Evolutionary conservation across 2,329 filamentous ascomycete species (phyloP).

Genomic region (Ceratocystis ficicola): DNA sequence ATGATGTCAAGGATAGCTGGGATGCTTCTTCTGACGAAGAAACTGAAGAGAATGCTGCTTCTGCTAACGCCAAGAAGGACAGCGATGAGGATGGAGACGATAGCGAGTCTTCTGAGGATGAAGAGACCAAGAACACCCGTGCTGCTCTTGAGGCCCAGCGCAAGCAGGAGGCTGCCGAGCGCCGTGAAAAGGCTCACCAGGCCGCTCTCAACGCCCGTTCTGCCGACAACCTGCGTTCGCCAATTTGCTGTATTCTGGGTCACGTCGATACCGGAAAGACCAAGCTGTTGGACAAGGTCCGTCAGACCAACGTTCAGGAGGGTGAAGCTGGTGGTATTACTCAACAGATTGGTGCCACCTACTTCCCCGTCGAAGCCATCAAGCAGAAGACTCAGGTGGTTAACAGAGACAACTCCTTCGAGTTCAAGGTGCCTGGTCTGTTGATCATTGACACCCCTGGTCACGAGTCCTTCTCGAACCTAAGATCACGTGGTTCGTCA

Average conservation of each 20-base stretch:
- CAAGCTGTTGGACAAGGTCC: constrained; percentile 96
- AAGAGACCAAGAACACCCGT: constrained; percentile 63
- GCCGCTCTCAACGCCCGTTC: constrained; percentile 83
- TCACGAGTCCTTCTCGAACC: constrained; percentile 99
- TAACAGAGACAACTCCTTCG: constrained; percentile 78
- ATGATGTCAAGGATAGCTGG: constrained; percentile 87
- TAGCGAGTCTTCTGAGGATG: constrained; percentile 54
- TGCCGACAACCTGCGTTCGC: constrained; percentile 86
- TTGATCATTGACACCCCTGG: constrained; percentile 96
- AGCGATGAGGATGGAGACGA: constrained; percentile 37
- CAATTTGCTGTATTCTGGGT: constrained; percentile 98
- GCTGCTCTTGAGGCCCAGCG: constrained; percentile 60
- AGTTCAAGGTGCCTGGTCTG: constrained; percentile 95
- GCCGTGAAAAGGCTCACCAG: constrained; percentile 80
- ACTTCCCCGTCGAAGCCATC: constrained; percentile 92
- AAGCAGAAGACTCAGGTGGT: constrained; percentile 86
- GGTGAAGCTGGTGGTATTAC: constrained; percentile 99
- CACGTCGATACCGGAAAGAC: constrained; percentile 99
- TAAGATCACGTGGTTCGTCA: constrained; percentile 90
- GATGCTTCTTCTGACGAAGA: constrained; percentile 75
- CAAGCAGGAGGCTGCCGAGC: constrained; percentile 79
- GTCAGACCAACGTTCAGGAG: constrained; percentile 96
- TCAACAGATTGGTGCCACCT: constrained; percentile 97
- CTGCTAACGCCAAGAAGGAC: constrained; percentile 33
- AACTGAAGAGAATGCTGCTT: constrained; percentile 28